These are phyloP conservation scores for Halophytophthora polymorphica DNA, from an alignment of 352 stramenopile genomes.

Conservation along the genomic window DNA sequence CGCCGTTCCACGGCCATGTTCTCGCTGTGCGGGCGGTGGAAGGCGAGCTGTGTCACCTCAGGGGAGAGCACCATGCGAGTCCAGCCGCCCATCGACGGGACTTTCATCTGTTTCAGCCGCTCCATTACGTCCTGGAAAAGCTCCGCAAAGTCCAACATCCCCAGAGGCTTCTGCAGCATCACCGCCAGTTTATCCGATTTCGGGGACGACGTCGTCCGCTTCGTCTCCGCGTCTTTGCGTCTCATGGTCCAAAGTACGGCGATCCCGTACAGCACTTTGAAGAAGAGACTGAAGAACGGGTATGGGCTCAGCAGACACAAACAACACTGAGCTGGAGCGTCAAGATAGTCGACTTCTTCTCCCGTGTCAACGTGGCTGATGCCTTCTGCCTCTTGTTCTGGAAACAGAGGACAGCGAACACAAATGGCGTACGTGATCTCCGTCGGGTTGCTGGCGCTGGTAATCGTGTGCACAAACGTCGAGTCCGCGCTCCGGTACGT, in stretches of 20 bases:
- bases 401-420: conserved; percentile 57
- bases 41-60: conserved; percentile 59
- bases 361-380: conserved; percentile 2
- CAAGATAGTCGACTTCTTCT: conserved; percentile 1
- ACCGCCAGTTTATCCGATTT: conserved; percentile 7
- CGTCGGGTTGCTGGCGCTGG: conserved; percentile 40
- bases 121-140: conserved; percentile 66
- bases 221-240: conserved; percentile 26
- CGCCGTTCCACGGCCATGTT: conserved; percentile 52
- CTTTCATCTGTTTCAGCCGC: conserved; percentile 51
- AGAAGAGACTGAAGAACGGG: conserved; percentile 84
- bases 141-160: conserved; percentile 54
- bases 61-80: conserved; percentile 57
- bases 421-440: conserved; percentile 74
- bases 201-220: conserved; percentile 6
- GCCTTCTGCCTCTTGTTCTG: conserved; percentile 32
- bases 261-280: conserved; percentile 78
- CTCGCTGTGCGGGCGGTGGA: conserved; percentile 70
- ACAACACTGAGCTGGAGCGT: conserved; percentile 51
- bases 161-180: conserved; percentile 29
- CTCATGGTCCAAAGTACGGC: conserved; percentile 67
- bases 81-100: conserved; percentile 77
- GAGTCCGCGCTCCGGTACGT: conserved; percentile 61
- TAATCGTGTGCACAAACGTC: conserved; percentile 73
- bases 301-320: conserved; percentile 73